Percentiles rank a stretch among this genome's conserved stretches.
Conservation (phyloP, 1,139 yeast species). For the Kodamaea derodonti region DNA sequence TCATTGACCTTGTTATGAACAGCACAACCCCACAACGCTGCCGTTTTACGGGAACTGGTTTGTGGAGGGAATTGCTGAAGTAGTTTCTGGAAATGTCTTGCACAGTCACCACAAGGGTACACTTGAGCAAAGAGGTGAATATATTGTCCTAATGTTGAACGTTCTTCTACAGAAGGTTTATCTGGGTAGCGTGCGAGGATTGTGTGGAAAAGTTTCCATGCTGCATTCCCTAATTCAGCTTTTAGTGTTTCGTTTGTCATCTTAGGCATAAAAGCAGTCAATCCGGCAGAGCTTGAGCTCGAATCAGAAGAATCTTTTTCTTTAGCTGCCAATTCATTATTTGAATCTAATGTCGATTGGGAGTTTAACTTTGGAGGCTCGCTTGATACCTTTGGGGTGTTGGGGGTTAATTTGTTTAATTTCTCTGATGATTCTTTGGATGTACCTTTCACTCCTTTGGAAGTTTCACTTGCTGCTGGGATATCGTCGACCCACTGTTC, state of each 20-base stretch:
- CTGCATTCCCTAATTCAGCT: constrained; percentile 79
- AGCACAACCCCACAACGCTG: constrained; percentile 95
- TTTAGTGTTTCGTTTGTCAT: constrained; percentile 63
- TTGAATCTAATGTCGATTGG: background rate
- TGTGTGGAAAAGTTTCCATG: constrained; percentile 88
- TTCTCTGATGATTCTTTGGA: background rate
- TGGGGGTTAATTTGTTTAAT: background rate
- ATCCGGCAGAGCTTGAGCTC: background rate
- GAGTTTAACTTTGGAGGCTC: background rate
- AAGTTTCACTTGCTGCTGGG: background rate
- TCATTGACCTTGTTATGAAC: constrained; percentile 87
- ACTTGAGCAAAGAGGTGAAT: constrained; percentile 66
- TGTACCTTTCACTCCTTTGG: background rate
- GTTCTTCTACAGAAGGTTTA: constrained; percentile 61
- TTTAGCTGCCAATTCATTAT: too few species aligned
- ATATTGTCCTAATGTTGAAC: constrained; percentile 54
- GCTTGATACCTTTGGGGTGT: background rate
- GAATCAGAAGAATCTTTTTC: background rate
- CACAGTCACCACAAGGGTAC: constrained; percentile 94
- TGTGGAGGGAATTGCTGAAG: constrained; percentile 81
- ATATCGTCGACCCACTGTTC: constrained; percentile 1
- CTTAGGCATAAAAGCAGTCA: constrained; percentile 75
- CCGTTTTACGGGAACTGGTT: constrained; percentile 66
- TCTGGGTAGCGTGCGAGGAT: constrained; percentile 90
- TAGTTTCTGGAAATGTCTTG: constrained; percentile 77